Percentiles rank a stretch among this genome's conserved stretches.
phyloP scores from a whole-genome alignment of 768 basidiomycete genomes.

The Sistotremastrum suecicum region DNA sequence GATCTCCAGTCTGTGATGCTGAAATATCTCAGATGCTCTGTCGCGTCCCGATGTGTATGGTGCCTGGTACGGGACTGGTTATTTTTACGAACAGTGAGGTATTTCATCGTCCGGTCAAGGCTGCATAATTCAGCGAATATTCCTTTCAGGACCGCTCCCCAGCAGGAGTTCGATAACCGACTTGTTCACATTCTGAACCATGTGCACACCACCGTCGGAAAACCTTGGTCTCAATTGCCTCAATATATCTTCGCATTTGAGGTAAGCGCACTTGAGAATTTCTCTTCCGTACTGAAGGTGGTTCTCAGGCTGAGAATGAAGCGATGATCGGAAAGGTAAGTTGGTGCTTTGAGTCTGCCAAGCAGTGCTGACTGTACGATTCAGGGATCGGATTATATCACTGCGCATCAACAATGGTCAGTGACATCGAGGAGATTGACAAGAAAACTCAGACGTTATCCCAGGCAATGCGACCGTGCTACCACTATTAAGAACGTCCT shows the following conservation, averaged over 20 bases:
- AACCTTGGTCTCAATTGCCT: conserved; percentile 23
- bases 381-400: too few relatives aligned
- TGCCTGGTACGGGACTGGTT: conserved; percentile 15
- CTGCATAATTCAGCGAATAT: too few relatives aligned
- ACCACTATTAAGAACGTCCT: conserved; percentile 13
- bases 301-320: conserved; percentile 23
- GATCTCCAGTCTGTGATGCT: too few relatives aligned
- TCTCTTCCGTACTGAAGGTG: too few relatives aligned
- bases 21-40: conserved; percentile 18
- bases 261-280: too few relatives aligned
- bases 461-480: conserved; percentile 13
- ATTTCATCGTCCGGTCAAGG: too few relatives aligned
- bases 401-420: too few relatives aligned
- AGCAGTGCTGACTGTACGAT: too few relatives aligned
- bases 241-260: conserved; percentile 25
- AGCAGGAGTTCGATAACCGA: conserved; percentile 22
- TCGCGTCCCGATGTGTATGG: conserved; percentile 23
- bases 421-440: too few relatives aligned
- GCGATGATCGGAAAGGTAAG: conserved; percentile 17
- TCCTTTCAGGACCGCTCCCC: conserved; percentile 5
- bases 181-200: conserved; percentile 25
- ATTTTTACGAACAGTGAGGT: conserved; percentile 23
- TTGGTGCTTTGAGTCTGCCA: conserved; percentile 1
- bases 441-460: too few relatives aligned
- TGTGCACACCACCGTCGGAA: conserved; percentile 19